Percentiles rank a stretch among this genome's conserved stretches.
phyloP scores from a whole-genome alignment of 768 basidiomycete genomes.

The Myochromella boudieri region DNA sequence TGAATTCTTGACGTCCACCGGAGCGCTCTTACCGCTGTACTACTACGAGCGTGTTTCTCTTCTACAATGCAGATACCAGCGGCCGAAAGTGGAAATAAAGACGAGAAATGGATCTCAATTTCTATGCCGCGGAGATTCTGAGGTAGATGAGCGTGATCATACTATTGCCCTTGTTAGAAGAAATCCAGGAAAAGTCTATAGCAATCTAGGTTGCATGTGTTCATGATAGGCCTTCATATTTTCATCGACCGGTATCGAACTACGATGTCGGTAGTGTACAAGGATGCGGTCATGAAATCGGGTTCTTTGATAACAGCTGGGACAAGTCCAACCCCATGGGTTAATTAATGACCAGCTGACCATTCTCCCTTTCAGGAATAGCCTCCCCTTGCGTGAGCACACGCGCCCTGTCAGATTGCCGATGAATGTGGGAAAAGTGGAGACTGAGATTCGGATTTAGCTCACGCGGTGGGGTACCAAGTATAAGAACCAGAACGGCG shows the following conservation, averaged over 20 bases:
- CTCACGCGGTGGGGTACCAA: neutral
- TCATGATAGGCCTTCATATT: neutral
- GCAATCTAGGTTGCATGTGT: neutral
- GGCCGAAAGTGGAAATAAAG: neutral
- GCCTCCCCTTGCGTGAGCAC: neutral
- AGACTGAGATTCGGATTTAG: constrained; percentile 8
- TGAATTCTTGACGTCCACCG: no score
- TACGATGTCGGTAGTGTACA: neutral
- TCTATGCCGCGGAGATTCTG: neutral
- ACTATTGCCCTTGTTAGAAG: neutral
- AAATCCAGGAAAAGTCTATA: no score
- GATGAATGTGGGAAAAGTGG: constrained; percentile 5
- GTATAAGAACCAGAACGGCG: neutral
- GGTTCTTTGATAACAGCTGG: neutral
- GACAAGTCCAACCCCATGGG: neutral
- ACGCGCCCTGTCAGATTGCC: neutral
- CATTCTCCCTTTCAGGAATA: neutral
- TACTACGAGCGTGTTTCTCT: no score
- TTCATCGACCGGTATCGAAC: neutral
- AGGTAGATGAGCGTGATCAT: neutral
- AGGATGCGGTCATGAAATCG: no score
- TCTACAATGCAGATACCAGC: no score
- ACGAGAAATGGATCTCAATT: neutral
- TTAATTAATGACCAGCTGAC: neutral
- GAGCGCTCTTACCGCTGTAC: neutral